These are phyloP conservation scores for Dictyostelium intermedium DNA, from an alignment of 78 protist genomes.

Conservation along the genomic window DNA sequence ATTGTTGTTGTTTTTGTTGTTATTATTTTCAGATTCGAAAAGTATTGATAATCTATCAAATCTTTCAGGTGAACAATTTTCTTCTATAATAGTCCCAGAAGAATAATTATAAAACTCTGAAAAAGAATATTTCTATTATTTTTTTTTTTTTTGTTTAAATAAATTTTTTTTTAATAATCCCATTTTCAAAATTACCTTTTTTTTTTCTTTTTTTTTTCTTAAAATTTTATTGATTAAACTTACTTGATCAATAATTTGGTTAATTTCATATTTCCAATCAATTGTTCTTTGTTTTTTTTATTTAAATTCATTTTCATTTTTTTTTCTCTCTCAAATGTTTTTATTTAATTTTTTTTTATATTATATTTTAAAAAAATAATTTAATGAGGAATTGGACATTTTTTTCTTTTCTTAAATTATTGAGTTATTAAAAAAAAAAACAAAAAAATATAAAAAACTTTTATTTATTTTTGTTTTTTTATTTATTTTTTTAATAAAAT, in stretches of 20 bases:
- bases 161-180: background rate
- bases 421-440: no score
- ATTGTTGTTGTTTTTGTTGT: no score
- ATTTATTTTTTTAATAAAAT: background rate
- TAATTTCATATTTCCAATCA: background rate
- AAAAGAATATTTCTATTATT: background rate
- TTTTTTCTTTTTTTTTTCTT: background rate
- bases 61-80: background rate
- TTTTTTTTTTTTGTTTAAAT: background rate
- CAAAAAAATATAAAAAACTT: no score
- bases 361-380: no score
- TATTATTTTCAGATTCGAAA: background rate
- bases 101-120: background rate
- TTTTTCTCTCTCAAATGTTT: background rate
- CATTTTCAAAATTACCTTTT: no score
- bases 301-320: background rate
- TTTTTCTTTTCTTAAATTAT: no score
- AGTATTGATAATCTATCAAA: background rate
- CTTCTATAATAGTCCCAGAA: background rate
- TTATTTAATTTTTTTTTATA: background rate
- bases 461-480: background rate
- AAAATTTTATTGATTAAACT: background rate
- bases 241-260: background rate
- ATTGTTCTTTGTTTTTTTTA: background rate
- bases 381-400: no score